Base-by-base conservation (phyloP, 2,329 filamentous ascomycete species). In the Colletotrichum spaethianum region DNA sequence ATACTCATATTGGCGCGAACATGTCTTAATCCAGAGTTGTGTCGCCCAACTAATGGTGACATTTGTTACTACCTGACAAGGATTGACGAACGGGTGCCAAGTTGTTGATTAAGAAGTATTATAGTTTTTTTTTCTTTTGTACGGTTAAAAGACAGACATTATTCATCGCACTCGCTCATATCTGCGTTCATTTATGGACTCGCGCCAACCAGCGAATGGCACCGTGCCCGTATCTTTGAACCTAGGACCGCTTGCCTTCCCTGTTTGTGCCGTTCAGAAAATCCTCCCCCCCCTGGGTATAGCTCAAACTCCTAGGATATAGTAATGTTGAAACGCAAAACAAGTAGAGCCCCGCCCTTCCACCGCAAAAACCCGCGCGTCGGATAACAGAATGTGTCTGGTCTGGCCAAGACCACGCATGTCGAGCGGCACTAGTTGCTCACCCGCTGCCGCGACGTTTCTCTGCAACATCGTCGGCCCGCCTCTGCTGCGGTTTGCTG, bases 271-370 rank as follows among this genome's bases (percentile, higher is more conserved):
- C 23, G 8, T 53, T 40, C 23, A 40, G 56, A 42, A 46, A 16
- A n/a, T n/a, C n/a, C n/a, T n/a, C n/a, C n/a, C n/a, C n/a, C 44
- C 40, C 40, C 48, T 50, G 66, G 66, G 66, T 68, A 68, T 68
- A 68, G 36, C 40, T 63, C 59, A 61, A 44, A 61, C 57, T 61
- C 57, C 38, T 14, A 8, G n/a, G 11, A 16, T 26, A 18, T 40
- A 3, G 33, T 20, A 50, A 23, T 18, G 18, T 38, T 7, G 7
- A 38, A 38, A 38, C 53, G 14, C n/a, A 9, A 33, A 38, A 38
- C 14, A 38, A 56, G 53, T 3, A 56, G 23, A n/a, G n/a, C n/a
- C 11, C 53, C 42, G 20, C 11, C 33, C 23, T 40, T 36, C 28
- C 40, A 16, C 1, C 42, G 12, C 28, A 36, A 16, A 3, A 61